Conservation (phyloP, 1,284 basidiomycete genomes). For the Jaminaea rosea region DNA sequence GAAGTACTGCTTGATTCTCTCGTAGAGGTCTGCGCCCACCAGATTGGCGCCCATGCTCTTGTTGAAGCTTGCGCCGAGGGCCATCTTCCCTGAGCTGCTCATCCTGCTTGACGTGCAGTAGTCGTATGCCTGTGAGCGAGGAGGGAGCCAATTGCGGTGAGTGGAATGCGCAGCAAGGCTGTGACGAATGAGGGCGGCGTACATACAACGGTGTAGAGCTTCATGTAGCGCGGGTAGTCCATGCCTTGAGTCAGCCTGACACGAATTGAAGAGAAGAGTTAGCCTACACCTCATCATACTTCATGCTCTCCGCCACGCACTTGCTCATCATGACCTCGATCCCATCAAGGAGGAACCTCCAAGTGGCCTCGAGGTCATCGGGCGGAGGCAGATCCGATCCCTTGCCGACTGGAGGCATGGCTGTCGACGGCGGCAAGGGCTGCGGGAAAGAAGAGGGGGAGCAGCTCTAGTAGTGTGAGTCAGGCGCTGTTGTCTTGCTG, state of each 20-base stretch:
- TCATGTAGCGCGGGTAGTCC: slow-evolving; percentile 84
- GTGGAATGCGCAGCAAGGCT: no score
- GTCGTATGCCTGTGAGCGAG: no score
- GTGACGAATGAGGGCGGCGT: no score
- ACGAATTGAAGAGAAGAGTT: slow-evolving; percentile 10
- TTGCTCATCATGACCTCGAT: slow-evolving; percentile 51
- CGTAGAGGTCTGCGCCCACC: slow-evolving; percentile 89
- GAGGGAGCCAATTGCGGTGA: no score
- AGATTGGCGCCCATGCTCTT: slow-evolving; percentile 65
- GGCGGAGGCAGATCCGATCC: background rate
- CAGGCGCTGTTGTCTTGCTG: no score
- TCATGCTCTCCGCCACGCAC: background rate
- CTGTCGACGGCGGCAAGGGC: no score
- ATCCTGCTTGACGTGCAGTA: slow-evolving; percentile 62
- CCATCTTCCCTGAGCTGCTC: slow-evolving; percentile 2
- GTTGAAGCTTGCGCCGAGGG: background rate
- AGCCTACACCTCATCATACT: background rate
- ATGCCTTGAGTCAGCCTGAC: slow-evolving; percentile 66
- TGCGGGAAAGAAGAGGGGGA: no score
- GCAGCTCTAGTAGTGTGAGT: no score
- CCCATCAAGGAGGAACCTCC: slow-evolving; percentile 77
- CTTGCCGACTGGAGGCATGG: background rate
- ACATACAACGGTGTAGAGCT: slow-evolving; percentile 73
- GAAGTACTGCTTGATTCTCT: slow-evolving; percentile 77
- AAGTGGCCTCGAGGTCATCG: slow-evolving; percentile 62